phyloP scores from a whole-genome alignment of 75 land plant genomes.

The Sequoia sempervirens region DNA sequence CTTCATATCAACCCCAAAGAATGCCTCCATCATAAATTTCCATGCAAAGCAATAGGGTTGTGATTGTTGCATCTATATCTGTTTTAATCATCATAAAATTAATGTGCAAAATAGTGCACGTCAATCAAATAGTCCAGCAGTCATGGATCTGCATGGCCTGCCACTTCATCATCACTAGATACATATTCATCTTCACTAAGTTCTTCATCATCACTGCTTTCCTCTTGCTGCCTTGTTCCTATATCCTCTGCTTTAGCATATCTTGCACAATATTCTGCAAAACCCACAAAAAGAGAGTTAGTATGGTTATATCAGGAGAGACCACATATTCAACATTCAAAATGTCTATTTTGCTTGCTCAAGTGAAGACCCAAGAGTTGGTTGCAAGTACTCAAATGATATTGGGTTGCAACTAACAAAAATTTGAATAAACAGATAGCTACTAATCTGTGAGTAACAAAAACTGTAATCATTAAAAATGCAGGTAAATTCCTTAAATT shows the following conservation, averaged over 20 bases:
- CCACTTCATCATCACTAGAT: slow-evolving; percentile 69
- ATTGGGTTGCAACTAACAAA: not conserved
- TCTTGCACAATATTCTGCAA: slow-evolving; percentile 64
- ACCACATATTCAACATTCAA: not conserved
- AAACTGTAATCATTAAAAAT: not conserved
- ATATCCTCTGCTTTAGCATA: slow-evolving; percentile 75
- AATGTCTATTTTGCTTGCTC: not conserved
- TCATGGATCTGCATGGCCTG: slow-evolving; percentile 62
- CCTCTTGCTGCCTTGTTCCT: slow-evolving; percentile 39
- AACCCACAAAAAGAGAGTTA: not conserved
- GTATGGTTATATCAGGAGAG: not conserved
- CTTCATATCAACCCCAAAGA: not conserved
- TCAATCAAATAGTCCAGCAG: not conserved
- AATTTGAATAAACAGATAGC: not conserved
- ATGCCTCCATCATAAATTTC: slow-evolving; percentile 5
- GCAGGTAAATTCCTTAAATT: not conserved
- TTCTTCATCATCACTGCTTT: slow-evolving; percentile 65
- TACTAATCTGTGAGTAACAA: slow-evolving; percentile 1
- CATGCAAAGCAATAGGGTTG: slow-evolving; percentile 2
- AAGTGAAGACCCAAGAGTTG: not conserved
- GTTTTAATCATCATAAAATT: not conserved
- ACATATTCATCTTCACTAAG: slow-evolving; percentile 65
- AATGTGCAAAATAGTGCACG: not conserved
- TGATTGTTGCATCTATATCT: slow-evolving; percentile 8
- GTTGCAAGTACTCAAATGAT: not conserved